These are phyloP conservation scores for Backusella mclennaniae DNA, from an alignment of 192 early-diverging fungal species.

Conservation along the genomic window DNA sequence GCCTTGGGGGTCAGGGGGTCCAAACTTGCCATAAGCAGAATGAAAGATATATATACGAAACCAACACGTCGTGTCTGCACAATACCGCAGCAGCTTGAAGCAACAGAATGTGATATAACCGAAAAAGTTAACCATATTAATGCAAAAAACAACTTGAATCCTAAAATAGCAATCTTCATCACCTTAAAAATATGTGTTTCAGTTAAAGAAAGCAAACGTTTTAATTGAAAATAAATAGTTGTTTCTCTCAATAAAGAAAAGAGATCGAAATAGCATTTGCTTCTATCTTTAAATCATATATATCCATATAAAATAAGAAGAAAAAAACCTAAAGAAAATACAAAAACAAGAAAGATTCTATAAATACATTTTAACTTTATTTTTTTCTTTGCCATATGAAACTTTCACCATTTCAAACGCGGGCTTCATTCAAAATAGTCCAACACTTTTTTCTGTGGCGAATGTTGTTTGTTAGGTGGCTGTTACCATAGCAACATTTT, in stretches of 20 bases:
- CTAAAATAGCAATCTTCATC: not conserved
- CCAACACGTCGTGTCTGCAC: not conserved
- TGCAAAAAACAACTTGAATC: not conserved
- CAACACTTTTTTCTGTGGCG: not conserved
- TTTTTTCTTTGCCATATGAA: not conserved
- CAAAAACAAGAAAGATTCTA: not conserved
- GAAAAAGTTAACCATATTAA: not conserved
- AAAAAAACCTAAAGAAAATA: not conserved
- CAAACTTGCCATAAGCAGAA: not conserved
- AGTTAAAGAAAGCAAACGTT: not conserved
- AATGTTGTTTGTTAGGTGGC: not conserved
- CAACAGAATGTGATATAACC: not conserved
- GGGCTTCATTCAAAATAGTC: not conserved
- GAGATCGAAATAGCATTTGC: not conserved
- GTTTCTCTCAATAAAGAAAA: not conserved
- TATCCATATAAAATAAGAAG: not conserved
- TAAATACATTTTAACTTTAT: not conserved
- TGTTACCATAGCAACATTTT: not conserved
- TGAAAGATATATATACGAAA: not conserved
- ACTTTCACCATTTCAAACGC: not conserved
- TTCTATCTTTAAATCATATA: not conserved
- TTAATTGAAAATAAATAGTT: not conserved
- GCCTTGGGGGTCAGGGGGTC: not conserved
- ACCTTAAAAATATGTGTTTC: not conserved
- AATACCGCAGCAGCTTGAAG: not conserved